Percentiles rank a stretch among this genome's conserved stretches.
Conservation (phyloP, 352 stramenopile species). For the Globisporangium perplexum region DNA sequence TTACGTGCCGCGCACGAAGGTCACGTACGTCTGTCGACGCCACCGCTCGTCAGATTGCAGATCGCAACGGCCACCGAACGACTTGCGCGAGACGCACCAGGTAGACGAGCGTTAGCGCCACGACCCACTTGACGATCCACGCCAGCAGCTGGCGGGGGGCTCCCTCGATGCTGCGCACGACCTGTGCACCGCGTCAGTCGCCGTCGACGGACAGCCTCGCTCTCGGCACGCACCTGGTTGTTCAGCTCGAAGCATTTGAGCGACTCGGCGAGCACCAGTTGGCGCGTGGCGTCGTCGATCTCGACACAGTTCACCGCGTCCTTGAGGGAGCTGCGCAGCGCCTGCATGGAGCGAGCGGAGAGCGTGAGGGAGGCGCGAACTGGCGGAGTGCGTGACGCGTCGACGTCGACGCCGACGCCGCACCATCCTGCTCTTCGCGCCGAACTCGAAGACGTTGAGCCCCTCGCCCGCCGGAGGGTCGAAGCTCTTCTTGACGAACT, state of each 20-base stretch:
- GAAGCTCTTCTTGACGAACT: constrained; percentile 63
- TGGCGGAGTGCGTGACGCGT: no score
- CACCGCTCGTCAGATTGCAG: not conserved
- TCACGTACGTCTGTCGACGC: constrained; percentile 8
- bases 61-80: no score
- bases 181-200: constrained; percentile 15
- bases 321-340: constrained; percentile 45
- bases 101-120: constrained; percentile 44
- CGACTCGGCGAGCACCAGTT: constrained; percentile 46
- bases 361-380: no score
- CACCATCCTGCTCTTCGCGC: constrained; percentile 47
- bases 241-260: constrained; percentile 58
- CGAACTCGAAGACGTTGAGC: constrained; percentile 47
- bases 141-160: constrained; percentile 32
- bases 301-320: constrained; percentile 46
- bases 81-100: constrained; percentile 25
- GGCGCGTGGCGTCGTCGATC: constrained; percentile 36
- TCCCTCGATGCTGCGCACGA: constrained; percentile 63
- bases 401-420: not conserved
- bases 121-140: constrained; percentile 57
- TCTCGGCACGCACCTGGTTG: constrained; percentile 57
- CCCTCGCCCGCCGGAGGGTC: constrained; percentile 29
- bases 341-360: constrained; percentile 14
- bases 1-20: constrained; percentile 10
- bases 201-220: no score